Base-by-base conservation (phyloP, 2,329 filamentous ascomycete genomes). In the Hymenoscyphus linearis region DNA sequence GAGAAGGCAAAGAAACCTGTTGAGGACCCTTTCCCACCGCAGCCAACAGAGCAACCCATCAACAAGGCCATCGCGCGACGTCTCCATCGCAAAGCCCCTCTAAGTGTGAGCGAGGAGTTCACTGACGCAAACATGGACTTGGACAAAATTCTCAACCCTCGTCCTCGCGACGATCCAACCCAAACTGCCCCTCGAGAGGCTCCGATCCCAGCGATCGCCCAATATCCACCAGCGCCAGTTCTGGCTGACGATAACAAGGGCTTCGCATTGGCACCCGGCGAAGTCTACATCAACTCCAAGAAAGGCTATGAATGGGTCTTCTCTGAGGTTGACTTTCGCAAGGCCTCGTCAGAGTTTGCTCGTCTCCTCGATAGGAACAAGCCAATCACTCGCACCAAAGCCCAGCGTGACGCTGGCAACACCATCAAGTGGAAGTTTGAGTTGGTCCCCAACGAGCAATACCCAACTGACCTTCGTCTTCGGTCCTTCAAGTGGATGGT, bases 291-390 rank as follows among this genome's bases (percentile, higher is more conserved):
- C 9, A 55, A 59, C 3, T 67, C 67, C 2, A 64, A 62, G 4
- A 63, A 63, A 16, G 70, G 70, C 6, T 64, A 60, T 12, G 47
- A 53, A 4, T 72, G 70, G 70, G 68, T 68, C 27, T 57, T 72
- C 1, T 64, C 70, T 36, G 63, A 60, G 12, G 59, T 61, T 14
- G 64, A 65, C 14, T 57, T 72, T 4, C 47, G 34, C 13, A 62
- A 68, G 36, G 59, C 62, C n/a, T 53, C 50, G 3, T 13, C 22
- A 9, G 16, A 58, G 3, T 58, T 58, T 14, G 56, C n/a, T 12
- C 55, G 1, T 14, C 55, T 12, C 59, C 71, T n/a, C 40, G 40
- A 18, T 34, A 59, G 10, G 27, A 18, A 60, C 2, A 22, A 56
- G 4, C 62, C 63, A 22, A 22, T 53, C 16, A 26, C 58, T 7